phyloP scores from a whole-genome alignment of 257 asterid genomes.

The Craterostigma plantagineum region DNA sequence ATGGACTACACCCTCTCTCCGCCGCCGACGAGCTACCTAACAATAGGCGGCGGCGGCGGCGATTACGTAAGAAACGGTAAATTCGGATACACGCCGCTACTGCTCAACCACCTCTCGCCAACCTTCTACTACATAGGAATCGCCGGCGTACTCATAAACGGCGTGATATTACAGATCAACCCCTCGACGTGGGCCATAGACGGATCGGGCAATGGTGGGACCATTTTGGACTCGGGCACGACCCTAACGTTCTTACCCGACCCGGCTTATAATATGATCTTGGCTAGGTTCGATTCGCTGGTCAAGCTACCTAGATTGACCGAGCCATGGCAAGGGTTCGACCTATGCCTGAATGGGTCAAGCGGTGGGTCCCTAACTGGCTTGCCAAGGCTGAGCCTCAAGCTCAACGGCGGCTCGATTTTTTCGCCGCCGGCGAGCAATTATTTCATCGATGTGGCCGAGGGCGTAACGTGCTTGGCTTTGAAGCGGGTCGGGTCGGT shows the following conservation, averaged over 20 bases:
- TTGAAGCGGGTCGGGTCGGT: constrained; percentile 42
- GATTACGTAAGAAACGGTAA: constrained; percentile 7
- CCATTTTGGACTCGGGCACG: constrained; percentile 73
- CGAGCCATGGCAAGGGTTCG: constrained; percentile 26
- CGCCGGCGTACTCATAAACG: constrained; percentile 16
- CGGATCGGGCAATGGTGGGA: constrained; percentile 55
- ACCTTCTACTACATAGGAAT: constrained; percentile 65
- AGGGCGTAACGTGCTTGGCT: constrained; percentile 50
- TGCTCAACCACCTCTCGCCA: constrained; percentile 25
- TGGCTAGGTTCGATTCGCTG: constrained; percentile 29
- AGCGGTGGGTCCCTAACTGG: constrained; percentile 13
- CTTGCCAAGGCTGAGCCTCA: constrained; percentile 51
- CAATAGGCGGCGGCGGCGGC: constrained; percentile 36
- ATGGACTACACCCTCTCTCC: constrained; percentile 63
- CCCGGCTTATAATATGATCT: constrained; percentile 38
- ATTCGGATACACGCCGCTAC: constrained; percentile 40
- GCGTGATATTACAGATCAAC: constrained; percentile 37
- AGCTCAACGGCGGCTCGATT: constrained; percentile 39
- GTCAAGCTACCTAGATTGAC: constrained; percentile 24
- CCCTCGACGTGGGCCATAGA: constrained; percentile 64
- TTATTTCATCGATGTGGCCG: constrained; percentile 51
- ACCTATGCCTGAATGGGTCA: constrained; percentile 48
- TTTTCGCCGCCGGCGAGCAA: constrained; percentile 47
- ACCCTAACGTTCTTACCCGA: constrained; percentile 40
- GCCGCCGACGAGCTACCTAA: constrained; percentile 51